Evolutionary conservation across 2,329 filamentous ascomycete genomes (phyloP), one percentile per base, ranked within the genome.

Genomic region (Apiospora hydei): DNA sequence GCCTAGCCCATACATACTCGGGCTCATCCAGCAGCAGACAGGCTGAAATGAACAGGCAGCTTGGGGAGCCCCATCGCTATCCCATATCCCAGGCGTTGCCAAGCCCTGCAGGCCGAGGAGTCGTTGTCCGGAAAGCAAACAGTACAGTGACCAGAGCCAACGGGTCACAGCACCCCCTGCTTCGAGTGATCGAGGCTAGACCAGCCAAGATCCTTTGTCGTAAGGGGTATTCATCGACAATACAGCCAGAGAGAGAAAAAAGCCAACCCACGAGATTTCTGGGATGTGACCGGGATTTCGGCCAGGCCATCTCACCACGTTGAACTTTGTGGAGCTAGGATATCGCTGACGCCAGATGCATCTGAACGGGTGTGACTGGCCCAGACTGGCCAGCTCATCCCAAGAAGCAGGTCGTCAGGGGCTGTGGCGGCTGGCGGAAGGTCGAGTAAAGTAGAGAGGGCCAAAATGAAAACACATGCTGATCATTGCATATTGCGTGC

Each of bases 401-500:
- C 57, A 11, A 26, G 57, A 64, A 41, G 57, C 38, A 64, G 18
- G 57, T 64, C 57, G 57, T 34, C 57, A 64, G 57, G 57, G 57
- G 57, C 57, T 41, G 57, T 34, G 57, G 57, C 57, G 57, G 57
- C 57, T 64, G 34, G 10, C 57, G 21, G 30, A 11, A 14, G 57
- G 30, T 21, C 57, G 57, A 24, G 18, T 41, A 13, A 64, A 41
- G 34, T 18, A 38, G 16, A 24, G 51, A 53, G 51, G 41, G 41
- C 10, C 41, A 38, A 38, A 61, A 64, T 64, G 57, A 41, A 64
- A 41, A 64, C 34, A 64, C 4, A 41, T 41, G 57, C 34, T 64
- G 57, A 64, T 64, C 57, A 64, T 41, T 64, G 57, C 34, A 64
- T 64, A 64, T 64, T 64, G 34, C 57, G 30, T 64, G 57, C 34